Conservation (phyloP, 805 yeast genomes). For the Pachysolen tannophilus region DNA sequence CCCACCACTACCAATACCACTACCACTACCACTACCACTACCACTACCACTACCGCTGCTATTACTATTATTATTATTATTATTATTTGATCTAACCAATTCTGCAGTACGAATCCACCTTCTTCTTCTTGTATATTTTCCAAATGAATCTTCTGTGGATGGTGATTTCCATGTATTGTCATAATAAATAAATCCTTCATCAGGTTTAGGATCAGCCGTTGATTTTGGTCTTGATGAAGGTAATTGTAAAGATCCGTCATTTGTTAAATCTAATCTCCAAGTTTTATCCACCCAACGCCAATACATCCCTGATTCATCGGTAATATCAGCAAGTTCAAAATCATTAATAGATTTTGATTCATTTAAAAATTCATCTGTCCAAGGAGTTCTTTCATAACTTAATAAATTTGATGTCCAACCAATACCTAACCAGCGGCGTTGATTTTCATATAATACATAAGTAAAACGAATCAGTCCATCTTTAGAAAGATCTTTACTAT, state of each 20-base stretch:
- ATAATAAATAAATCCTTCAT: slow-evolving; percentile 82
- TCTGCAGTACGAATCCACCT: slow-evolving; percentile 96
- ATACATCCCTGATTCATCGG: slow-evolving; percentile 55
- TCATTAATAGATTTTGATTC: slow-evolving; percentile 71
- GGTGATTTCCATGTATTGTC: slow-evolving; percentile 96
- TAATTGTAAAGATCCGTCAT: slow-evolving; percentile 76
- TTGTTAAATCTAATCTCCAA: slow-evolving; percentile 86
- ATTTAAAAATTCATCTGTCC: slow-evolving; percentile 95
- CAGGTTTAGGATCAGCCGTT: slow-evolving; percentile 63
- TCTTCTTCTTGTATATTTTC: slow-evolving; percentile 89
- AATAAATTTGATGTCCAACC: slow-evolving; percentile 95
- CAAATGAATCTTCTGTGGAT: slow-evolving; percentile 75
- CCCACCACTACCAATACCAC: not conserved
- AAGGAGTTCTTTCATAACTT: slow-evolving; percentile 88
- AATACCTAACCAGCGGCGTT: slow-evolving; percentile 94
- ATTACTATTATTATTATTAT: slow-evolving; percentile 1
- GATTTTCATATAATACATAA: slow-evolving; percentile 88
- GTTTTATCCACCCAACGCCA: slow-evolving; percentile 96
- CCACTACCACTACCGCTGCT: not conserved
- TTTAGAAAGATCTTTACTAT: slow-evolving; percentile 15
- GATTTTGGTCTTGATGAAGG: slow-evolving; percentile 51
- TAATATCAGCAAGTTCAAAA: slow-evolving; percentile 74
- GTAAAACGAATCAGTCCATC: slow-evolving; percentile 67
- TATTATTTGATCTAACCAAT: slow-evolving; percentile 36
- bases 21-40: not conserved